Evolutionary conservation across 2,329 filamentous ascomycete genomes (phyloP).

Genomic region (Camillea tinctor): DNA sequence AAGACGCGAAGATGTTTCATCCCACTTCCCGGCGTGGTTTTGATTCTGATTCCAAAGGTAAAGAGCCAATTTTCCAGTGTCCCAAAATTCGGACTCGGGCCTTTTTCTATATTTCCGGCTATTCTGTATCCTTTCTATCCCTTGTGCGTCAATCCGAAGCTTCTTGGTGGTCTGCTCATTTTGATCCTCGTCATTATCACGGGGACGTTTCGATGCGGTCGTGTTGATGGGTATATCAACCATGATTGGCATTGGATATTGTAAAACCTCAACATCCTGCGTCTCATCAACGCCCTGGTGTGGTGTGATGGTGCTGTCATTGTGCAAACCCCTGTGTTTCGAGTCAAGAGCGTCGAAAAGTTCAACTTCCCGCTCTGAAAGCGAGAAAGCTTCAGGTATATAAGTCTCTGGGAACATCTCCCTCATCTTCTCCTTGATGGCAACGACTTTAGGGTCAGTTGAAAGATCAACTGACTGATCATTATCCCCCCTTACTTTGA

Average conservation of each 20-base stretch:
- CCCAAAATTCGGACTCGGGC: constrained; percentile 23
- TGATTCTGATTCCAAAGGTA: constrained; percentile 30
- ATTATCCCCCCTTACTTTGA: constrained; percentile 10
- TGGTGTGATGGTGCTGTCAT: constrained; percentile 10
- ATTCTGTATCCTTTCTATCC: constrained; percentile 26
- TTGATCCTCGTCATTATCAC: constrained; percentile 20
- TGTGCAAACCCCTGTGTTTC: constrained; percentile 13
- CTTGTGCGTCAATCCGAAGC: constrained; percentile 11
- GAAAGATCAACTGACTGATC: constrained; percentile 31
- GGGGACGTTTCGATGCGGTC: constrained; percentile 18
- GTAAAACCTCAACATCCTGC: constrained; percentile 29
- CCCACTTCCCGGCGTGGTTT: constrained; percentile 20
- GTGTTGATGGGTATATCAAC: constrained; percentile 19
- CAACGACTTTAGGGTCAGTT: constrained; percentile 40
- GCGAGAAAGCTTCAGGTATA: constrained; percentile 39
- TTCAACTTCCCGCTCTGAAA: constrained; percentile 35
- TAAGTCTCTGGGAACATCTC: constrained; percentile 45
- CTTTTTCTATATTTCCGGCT: constrained; percentile 7
- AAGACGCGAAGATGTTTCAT: constrained; percentile 18
- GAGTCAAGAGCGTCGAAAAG: constrained; percentile 31
- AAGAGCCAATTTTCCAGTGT: constrained; percentile 26
- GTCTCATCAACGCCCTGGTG: constrained; percentile 22
- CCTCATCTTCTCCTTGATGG: constrained; percentile 48
- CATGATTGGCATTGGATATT: constrained; percentile 32
- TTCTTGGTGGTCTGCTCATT: constrained; percentile 16